Base-by-base conservation (phyloP, 768 basidiomycete species). In the Boletus tylopilopsis region DNA sequence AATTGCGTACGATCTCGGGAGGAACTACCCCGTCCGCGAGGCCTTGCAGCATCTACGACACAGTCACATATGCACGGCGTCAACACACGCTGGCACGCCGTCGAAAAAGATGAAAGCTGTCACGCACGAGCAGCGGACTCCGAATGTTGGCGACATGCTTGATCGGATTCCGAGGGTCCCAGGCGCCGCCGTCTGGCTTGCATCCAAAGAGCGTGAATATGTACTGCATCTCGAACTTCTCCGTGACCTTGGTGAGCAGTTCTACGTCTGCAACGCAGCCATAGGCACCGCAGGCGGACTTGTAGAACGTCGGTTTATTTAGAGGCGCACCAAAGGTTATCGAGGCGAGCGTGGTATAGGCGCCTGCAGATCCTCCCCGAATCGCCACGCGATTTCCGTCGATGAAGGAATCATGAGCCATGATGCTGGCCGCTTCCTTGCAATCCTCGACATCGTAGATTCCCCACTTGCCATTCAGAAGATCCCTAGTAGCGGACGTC, bases 341-440 rank as follows among this genome's bases (percentile, higher is more conserved):
- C 51, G 71, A 73, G 1, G 68, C 65, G n/a, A 92, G 79, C 1
- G 76, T 75, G 1, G 86, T 87, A 60, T 74, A 88, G 0, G 88
- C 88, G 13, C 88, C 88, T 4, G 86, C 77, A 8, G 85, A 87
- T 0, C 78, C 74, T 0, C 89, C 88, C 2, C 84, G 80, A 55
- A 91, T 84, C 4, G 80, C 77, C 2, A 78, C 72, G 8, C 87
- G 81, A 32, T 75, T 68, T 2, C 72, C 67, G 54, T 92, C 89
- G 50, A 87, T 73, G 53, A 81, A 75, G 13, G 73, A 67, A 5
- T 21, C 13, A 8, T 53, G 35, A 10, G 79, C 69, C 10, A 59
- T 12, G 3, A 42, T 21, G n/a, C 6, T 23, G 5, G 39, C 37
- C 3, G 83, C 79, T 16, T 57, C 39, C 7, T 27, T 76, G 53